phyloP scores from a whole-genome alignment of 2,329 filamentous ascomycete genomes.

The Aureobasidium sp. region DNA sequence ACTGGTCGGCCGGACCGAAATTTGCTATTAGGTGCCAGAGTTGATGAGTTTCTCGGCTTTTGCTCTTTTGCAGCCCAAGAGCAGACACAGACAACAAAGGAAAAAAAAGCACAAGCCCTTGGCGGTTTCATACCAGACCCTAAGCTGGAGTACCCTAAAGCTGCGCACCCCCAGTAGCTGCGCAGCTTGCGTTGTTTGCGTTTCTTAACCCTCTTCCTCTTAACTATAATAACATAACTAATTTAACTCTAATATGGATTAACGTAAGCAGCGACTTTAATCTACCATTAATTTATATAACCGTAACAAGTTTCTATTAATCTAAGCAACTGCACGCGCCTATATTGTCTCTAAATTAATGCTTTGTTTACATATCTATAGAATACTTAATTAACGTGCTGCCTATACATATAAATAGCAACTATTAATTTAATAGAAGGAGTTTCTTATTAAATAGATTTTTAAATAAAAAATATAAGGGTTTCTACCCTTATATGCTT shows the following conservation, averaged over 20 bases:
- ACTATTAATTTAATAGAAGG: background rate
- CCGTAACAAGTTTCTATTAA: too few species aligned
- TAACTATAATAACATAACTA: too few species aligned
- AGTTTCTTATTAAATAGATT: constrained; percentile 6
- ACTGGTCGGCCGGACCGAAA: background rate
- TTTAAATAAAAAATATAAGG: background rate
- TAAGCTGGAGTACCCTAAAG: background rate
- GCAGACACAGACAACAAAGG: background rate
- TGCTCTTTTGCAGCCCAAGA: background rate
- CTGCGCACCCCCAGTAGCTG: background rate
- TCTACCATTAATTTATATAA: too few species aligned
- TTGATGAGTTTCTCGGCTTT: background rate
- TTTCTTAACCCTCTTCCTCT: background rate
- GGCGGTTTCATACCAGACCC: constrained; percentile 13
- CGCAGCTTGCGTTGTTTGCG: background rate
- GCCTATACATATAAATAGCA: background rate
- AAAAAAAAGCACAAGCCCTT: constrained; percentile 1
- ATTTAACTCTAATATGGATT: too few species aligned
- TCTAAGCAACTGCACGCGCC: background rate
- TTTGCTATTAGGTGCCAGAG: background rate
- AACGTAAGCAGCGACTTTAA: too few species aligned
- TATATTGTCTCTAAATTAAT: background rate
- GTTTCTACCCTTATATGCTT: background rate
- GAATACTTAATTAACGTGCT: background rate
- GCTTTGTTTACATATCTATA: background rate